Evolutionary conservation across 176 grass and related monocot genomes (phyloP).

Genomic region (Guadua angustifolia): DNA sequence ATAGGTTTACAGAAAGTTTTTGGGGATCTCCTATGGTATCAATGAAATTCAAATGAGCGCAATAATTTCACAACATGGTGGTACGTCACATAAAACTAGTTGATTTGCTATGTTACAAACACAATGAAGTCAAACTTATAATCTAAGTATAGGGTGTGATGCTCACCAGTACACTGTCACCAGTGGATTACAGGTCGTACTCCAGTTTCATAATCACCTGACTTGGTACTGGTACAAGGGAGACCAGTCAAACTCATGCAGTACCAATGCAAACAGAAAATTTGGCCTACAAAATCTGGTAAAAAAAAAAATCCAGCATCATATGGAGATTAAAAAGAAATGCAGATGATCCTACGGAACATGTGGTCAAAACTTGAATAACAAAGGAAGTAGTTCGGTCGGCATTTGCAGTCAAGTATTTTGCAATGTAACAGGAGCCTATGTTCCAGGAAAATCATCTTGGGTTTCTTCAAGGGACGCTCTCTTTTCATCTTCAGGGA

Average conservation of each 20-base stretch:
- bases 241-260: neutral
- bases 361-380: neutral
- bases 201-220: slow-evolving; percentile 5
- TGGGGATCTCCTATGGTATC: neutral
- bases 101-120: neutral
- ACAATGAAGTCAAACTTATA: neutral
- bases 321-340: slow-evolving; percentile 6
- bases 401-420: slow-evolving; percentile 27
- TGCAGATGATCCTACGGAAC: neutral
- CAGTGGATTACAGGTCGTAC: neutral
- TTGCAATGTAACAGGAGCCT: slow-evolving; percentile 20
- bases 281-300: neutral
- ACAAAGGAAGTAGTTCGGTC: neutral
- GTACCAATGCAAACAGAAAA: neutral
- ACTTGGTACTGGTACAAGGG: neutral
- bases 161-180: neutral
- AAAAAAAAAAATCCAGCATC: neutral
- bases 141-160: neutral
- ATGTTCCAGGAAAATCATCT: neutral
- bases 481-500: slow-evolving; percentile 7
- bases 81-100: neutral
- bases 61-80: neutral
- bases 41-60: slow-evolving; percentile 25
- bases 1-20: neutral
- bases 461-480: slow-evolving; percentile 15